phyloP scores from a whole-genome alignment of 2,329 filamentous ascomycete genomes.

The Pseudogymnoascus sp. region DNA sequence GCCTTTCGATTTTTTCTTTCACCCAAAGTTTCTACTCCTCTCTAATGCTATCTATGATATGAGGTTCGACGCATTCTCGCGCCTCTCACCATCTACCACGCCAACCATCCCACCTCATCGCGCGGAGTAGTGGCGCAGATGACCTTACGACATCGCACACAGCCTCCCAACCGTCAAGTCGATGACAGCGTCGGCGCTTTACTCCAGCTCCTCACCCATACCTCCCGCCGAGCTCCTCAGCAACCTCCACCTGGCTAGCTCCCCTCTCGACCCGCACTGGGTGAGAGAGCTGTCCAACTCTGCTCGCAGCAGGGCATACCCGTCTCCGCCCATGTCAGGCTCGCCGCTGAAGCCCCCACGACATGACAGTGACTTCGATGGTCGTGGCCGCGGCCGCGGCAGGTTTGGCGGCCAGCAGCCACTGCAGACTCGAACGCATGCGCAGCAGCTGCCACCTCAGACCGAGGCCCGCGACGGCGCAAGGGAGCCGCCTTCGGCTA shows the following conservation, averaged over 20 bases:
- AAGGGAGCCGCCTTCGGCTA: not conserved
- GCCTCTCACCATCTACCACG: not conserved
- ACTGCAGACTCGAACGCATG: slow-evolving; percentile 12
- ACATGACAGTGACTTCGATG: slow-evolving; percentile 47
- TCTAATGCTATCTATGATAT: slow-evolving; percentile 1
- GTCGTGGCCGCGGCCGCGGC: slow-evolving; percentile 43
- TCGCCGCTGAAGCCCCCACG: slow-evolving; percentile 54
- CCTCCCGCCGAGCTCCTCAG: slow-evolving; percentile 52
- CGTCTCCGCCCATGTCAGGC: slow-evolving; percentile 67
- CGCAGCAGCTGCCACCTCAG: slow-evolving; percentile 16
- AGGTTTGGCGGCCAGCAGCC: slow-evolving; percentile 12
- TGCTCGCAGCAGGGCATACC: slow-evolving; percentile 52
- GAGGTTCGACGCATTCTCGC: not conserved
- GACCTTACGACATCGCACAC: not conserved
- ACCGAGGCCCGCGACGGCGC: not conserved
- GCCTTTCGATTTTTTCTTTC: not conserved
- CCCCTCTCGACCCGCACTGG: slow-evolving; percentile 48
- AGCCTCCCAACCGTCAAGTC: slow-evolving; percentile 3
- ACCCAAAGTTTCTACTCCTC: not conserved
- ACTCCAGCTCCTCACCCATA: slow-evolving; percentile 13
- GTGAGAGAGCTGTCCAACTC: slow-evolving; percentile 45
- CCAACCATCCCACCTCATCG: not conserved
- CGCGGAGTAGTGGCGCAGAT: not conserved
- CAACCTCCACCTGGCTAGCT: slow-evolving; percentile 44
- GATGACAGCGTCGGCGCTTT: not conserved